phyloP scores from a whole-genome alignment of 495 filamentous ascomycete species.

The Mytilinidion resinicola region DNA sequence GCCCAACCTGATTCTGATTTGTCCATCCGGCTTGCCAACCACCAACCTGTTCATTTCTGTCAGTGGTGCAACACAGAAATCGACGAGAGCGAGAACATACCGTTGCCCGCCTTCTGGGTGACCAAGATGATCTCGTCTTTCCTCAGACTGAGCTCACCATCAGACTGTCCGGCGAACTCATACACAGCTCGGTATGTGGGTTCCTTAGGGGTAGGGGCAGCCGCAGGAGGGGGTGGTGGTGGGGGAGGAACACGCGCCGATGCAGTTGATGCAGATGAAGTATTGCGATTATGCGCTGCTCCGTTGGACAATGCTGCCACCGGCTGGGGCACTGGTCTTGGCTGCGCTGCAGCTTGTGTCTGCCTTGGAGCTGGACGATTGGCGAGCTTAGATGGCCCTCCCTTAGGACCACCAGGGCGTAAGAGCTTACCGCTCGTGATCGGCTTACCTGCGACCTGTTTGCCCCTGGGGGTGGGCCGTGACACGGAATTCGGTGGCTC shows the following conservation, averaged over 20 bases:
- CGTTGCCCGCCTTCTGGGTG: constrained; percentile 82
- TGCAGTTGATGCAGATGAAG: constrained; percentile 34
- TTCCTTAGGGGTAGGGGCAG: constrained; percentile 59
- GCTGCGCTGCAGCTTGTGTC: constrained; percentile 17
- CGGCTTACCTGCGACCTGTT: constrained; percentile 75
- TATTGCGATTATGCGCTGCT: constrained; percentile 45
- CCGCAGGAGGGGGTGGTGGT: constrained; percentile 63
- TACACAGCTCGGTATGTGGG: constrained; percentile 80
- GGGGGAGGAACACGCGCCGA: constrained; percentile 53
- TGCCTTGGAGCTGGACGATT: constrained; percentile 41
- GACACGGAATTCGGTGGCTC: constrained; percentile 80
- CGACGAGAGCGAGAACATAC: constrained; percentile 46
- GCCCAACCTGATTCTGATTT: constrained; percentile 75
- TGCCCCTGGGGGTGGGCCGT: constrained; percentile 75
- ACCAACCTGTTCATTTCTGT: constrained; percentile 64
- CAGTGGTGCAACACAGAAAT: neutral
- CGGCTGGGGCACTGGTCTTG: constrained; percentile 41
- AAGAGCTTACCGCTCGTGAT: constrained; percentile 88
- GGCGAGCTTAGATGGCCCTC: constrained; percentile 65
- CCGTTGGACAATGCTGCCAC: constrained; percentile 43
- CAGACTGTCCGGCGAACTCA: constrained; percentile 72
- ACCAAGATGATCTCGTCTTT: constrained; percentile 78
- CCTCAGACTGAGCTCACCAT: constrained; percentile 71
- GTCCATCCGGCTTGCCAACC: constrained; percentile 70
- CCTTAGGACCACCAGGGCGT: constrained; percentile 79